phyloP scores from a whole-genome alignment of 176 grass and related monocot genomes.

The Carex scoparia region DNA sequence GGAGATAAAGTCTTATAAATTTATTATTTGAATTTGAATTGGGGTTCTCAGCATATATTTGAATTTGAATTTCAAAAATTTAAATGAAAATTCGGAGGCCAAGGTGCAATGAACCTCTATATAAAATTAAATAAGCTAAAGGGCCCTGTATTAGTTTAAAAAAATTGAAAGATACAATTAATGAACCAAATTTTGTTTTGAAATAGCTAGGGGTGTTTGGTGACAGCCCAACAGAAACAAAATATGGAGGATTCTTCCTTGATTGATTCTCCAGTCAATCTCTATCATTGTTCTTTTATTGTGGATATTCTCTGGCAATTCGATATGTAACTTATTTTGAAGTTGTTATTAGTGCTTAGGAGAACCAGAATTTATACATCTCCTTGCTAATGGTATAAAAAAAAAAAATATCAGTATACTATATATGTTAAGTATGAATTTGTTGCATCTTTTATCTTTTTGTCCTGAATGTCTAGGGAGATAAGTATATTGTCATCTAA shows the following conservation, averaged over 20 bases:
- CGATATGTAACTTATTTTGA: background rate
- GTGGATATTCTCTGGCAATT: background rate
- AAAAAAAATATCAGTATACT: too few relatives aligned
- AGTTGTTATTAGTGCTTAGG: background rate
- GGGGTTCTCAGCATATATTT: too few relatives aligned
- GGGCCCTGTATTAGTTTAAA: background rate
- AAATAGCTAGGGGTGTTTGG: conserved; percentile 2
- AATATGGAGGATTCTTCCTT: background rate
- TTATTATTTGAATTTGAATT: background rate
- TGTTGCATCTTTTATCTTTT: background rate
- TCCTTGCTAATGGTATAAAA: too few relatives aligned
- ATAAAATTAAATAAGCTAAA: background rate
- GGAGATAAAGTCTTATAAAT: too few relatives aligned
- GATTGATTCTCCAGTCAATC: conserved; percentile 2
- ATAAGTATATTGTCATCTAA: too few relatives aligned
- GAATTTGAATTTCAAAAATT: background rate
- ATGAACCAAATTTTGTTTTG: conserved; percentile 8
- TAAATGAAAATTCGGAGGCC: background rate
- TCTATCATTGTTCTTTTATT: background rate
- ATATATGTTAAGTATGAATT: background rate
- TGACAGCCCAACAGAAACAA: conserved; percentile 12
- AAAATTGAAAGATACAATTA: background rate
- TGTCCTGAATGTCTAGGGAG: too few relatives aligned
- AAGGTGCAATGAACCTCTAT: background rate
- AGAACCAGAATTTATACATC: background rate